These are phyloP conservation scores for Maudiozyma turicensis DNA, from an alignment of 805 yeast genomes.

Conservation along the genomic window DNA sequence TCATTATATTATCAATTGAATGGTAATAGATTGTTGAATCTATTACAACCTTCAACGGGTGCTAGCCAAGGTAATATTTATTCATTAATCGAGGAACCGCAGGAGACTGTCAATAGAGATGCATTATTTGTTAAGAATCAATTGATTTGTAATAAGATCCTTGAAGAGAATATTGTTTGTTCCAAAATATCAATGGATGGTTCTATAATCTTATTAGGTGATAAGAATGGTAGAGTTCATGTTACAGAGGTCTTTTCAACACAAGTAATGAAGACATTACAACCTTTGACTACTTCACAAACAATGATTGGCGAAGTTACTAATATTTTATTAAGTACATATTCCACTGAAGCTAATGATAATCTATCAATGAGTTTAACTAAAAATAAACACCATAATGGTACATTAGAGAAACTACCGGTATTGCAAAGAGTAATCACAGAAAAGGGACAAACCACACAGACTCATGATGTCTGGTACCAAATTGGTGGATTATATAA, in stretches of 20 bases:
- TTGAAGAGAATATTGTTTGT: constrained; percentile 36
- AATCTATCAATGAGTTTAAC: not conserved
- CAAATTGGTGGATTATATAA: constrained; percentile 20
- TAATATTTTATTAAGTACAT: constrained; percentile 13
- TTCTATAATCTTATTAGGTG: constrained; percentile 63
- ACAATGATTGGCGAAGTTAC: constrained; percentile 20
- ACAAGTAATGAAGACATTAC: constrained; percentile 53
- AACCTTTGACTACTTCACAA: constrained; percentile 21
- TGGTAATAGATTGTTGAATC: constrained; percentile 37
- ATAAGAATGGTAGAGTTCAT: constrained; percentile 54
- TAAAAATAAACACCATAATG: not conserved
- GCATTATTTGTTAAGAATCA: constrained; percentile 21
- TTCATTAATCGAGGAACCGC: constrained; percentile 38
- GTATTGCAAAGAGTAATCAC: constrained; percentile 51
- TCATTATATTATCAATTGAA: constrained; percentile 24
- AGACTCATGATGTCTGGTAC: constrained; percentile 36
- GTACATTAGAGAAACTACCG: constrained; percentile 37
- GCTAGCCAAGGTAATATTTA: constrained; percentile 29
- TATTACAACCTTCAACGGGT: constrained; percentile 37
- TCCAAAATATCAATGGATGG: constrained; percentile 66
- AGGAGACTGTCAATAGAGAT: constrained; percentile 5
- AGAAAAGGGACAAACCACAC: constrained; percentile 28
- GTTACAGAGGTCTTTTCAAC: constrained; percentile 61
- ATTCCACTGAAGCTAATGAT: constrained; percentile 1
- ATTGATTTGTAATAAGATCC: constrained; percentile 16